These are phyloP conservation scores for Solanum aculeatissimum DNA, from an alignment of 305 asterid species.

Conservation along the genomic window DNA sequence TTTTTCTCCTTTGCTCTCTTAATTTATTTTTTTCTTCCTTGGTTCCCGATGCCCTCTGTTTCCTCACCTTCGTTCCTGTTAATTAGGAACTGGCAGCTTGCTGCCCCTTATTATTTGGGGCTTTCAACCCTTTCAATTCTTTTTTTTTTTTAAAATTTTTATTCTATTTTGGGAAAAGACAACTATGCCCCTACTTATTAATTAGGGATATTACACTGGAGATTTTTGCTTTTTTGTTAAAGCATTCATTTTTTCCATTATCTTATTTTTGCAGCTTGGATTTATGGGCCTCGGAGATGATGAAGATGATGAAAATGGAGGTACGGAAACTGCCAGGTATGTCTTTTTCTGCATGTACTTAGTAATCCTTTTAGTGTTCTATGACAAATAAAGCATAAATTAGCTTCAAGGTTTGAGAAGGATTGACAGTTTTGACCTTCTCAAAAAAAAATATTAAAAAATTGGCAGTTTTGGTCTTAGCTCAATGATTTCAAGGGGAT, in stretches of 20 bases:
- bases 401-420: background rate
- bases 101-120: too few relatives aligned
- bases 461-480: background rate
- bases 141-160: too few relatives aligned
- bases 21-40: too few relatives aligned
- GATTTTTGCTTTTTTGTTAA: background rate
- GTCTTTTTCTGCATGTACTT: background rate
- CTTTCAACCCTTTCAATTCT: too few relatives aligned
- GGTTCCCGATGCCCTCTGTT: too few relatives aligned
- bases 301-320: slow-evolving; percentile 28
- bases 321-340: slow-evolving; percentile 53
- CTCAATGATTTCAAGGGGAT: background rate
- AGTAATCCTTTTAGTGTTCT: background rate
- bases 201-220: too few relatives aligned
- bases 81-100: too few relatives aligned
- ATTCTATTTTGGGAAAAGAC: too few relatives aligned
- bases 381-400: background rate
- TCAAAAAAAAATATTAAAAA: too few relatives aligned
- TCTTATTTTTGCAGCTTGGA: slow-evolving; percentile 42
- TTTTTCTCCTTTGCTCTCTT: too few relatives aligned
- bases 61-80: too few relatives aligned
- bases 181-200: too few relatives aligned
- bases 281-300: slow-evolving; percentile 45
- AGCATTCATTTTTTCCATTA: background rate
- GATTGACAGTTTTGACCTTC: background rate